These are phyloP conservation scores for Tuber borchii DNA, from an alignment of 495 filamentous ascomycete genomes.

Conservation along the genomic window DNA sequence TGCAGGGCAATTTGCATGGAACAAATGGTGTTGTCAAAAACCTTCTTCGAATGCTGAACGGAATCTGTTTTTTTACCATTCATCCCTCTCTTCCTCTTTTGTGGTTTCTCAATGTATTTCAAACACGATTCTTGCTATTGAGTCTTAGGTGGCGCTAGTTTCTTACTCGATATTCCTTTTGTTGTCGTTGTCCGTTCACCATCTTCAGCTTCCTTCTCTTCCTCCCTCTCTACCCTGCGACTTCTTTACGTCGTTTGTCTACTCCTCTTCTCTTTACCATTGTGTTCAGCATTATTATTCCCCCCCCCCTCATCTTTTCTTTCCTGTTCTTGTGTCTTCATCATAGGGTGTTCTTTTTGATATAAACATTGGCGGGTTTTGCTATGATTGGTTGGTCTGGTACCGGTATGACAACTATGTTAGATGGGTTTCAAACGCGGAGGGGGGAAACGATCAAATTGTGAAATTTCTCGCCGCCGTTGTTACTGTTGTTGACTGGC, in stretches of 20 bases:
- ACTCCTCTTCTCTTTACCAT: not conserved
- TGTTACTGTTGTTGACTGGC: not conserved
- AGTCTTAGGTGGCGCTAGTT: not conserved
- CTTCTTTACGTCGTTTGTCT: not conserved
- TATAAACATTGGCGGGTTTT: not conserved
- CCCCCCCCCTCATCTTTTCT: not conserved
- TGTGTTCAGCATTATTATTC: not conserved
- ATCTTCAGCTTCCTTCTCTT: not conserved
- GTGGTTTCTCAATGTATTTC: not conserved
- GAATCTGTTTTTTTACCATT: not conserved
- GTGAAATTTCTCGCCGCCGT: not conserved
- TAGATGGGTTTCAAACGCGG: not conserved
- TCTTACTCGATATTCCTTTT: not conserved
- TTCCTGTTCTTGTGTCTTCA: not conserved
- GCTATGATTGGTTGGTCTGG: not conserved
- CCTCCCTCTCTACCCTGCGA: not conserved
- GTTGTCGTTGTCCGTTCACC: not conserved
- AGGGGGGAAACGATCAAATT: not conserved
- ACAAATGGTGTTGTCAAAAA: conserved; percentile 1
- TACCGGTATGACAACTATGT: not conserved
- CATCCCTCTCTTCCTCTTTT: not conserved
- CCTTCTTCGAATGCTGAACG: not conserved
- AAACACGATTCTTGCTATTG: conserved; percentile 1
- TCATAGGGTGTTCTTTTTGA: not conserved
- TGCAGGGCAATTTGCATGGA: not conserved